Conservation (phyloP, 768 basidiomycete species). For the Leucosporidium yakuticum region DNA sequence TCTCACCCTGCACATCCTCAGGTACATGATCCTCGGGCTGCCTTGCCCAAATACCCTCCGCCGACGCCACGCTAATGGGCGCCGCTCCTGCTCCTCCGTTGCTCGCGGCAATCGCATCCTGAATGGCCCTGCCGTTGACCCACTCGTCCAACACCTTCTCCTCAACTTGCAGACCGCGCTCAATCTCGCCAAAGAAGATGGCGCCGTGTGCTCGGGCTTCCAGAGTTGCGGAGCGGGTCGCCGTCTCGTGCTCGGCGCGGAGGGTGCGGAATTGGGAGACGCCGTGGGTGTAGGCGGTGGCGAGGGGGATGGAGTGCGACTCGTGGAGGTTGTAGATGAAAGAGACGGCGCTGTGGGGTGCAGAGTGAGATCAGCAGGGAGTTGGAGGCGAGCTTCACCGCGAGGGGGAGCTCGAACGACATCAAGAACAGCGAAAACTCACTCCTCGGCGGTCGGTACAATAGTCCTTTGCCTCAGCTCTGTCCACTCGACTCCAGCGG, state of each 20-base stretch:
- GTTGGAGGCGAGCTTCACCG: not conserved
- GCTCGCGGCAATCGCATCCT: conserved; percentile 17
- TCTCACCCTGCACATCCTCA: conserved; percentile 2
- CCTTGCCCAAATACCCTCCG: not conserved
- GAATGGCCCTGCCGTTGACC: conserved; percentile 41
- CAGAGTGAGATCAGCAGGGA: not conserved
- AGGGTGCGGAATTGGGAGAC: conserved; percentile 82
- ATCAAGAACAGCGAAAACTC: conserved; percentile 42
- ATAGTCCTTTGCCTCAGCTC: conserved; percentile 70
- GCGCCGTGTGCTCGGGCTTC: conserved; percentile 76
- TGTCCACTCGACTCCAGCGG: conserved; percentile 63
- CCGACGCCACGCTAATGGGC: not conserved
- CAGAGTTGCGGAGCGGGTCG: conserved; percentile 64
- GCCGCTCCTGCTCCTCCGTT: not conserved
- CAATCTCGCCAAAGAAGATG: conserved; percentile 58
- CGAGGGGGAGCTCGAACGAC: not conserved
- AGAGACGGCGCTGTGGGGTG: conserved; percentile 59
- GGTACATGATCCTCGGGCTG: not conserved
- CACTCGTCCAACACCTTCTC: conserved; percentile 55
- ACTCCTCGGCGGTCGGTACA: conserved; percentile 89
- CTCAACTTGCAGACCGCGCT: conserved; percentile 59
- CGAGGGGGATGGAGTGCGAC: conserved; percentile 58
- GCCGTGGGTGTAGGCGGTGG: conserved; percentile 71
- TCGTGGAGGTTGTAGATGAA: conserved; percentile 74
- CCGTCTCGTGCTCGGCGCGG: conserved; percentile 73